Base-by-base conservation (phyloP, 108 stramenopile genomes). In the Heterococcus sp. region DNA sequence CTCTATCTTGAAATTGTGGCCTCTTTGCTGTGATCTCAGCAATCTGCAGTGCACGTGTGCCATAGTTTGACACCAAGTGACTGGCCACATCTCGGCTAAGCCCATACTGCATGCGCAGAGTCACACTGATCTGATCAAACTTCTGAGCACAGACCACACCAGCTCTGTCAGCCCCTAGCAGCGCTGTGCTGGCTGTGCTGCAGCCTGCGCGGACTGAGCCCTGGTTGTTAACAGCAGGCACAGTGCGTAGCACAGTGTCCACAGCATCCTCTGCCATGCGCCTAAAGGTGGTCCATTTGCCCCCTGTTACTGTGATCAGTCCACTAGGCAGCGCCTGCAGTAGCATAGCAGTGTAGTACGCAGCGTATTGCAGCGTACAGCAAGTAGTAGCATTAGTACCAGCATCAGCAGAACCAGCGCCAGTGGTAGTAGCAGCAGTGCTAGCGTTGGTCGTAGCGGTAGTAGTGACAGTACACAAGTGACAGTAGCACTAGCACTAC, bases 281-380 rank as follows among this genome's bases (percentile, higher is more conserved):
- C 66, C 98, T 87, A 90, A 92, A 96, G 11, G 98, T 99, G 26
- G 98, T 99, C 98, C 98, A 99, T 78, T 99, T 99, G 36, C 98
- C 98, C 30, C 98, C 98, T 3, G 96, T 92, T 71, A 96, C 92
- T 70, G 96, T 96, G 0, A 95, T 90, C 30, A 98, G 46, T 8
- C 46, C 46, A 21, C 46, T 58, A 21, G 46, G 46, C 46, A 58
- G 46, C 8, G 46, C 21, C 46, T 58, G 46, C 8, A n/a, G n/a
- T n/a, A n/a, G n/a, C n/a, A n/a, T n/a, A n/a, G n/a, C n/a, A n/a
- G n/a, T n/a, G n/a, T n/a, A n/a, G n/a, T n/a, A n/a, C n/a, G n/a
- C n/a, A n/a, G n/a, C n/a, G n/a, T n/a, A n/a, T n/a, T n/a, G n/a
- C n/a, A n/a, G n/a, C n/a, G n/a, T n/a, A n/a, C n/a, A n/a, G n/a